Evolutionary conservation across 1,139 yeast species (phyloP).

Genomic region (Kurtzmaniella natalensis): DNA sequence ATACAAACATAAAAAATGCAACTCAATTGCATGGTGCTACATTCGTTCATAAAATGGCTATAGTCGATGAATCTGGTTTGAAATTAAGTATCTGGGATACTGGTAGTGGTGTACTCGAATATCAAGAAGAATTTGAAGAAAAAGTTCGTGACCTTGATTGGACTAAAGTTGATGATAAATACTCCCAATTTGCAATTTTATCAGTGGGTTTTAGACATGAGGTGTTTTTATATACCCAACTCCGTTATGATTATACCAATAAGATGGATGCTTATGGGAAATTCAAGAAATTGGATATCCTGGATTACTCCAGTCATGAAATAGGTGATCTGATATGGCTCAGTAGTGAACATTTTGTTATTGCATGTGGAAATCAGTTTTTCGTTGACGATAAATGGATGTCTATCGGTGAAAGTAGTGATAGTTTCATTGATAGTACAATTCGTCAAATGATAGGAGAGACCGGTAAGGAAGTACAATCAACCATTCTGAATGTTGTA

Average conservation of each 20-base stretch:
- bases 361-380: slow-evolving; percentile 87
- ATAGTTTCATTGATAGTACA: slow-evolving; percentile 27
- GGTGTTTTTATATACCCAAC: slow-evolving; percentile 70
- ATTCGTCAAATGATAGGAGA: slow-evolving; percentile 45
- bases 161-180: slow-evolving; percentile 55
- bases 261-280: slow-evolving; percentile 72
- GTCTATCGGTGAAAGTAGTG: slow-evolving; percentile 24
- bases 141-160: slow-evolving; percentile 66
- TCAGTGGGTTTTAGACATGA: slow-evolving; percentile 70
- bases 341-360: slow-evolving; percentile 68
- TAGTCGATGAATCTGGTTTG: slow-evolving; percentile 51
- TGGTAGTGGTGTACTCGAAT: slow-evolving; percentile 63
- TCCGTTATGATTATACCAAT: slow-evolving; percentile 86
- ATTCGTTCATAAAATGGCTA: slow-evolving; percentile 61
- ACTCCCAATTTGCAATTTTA: slow-evolving; percentile 52
- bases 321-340: slow-evolving; percentile 92
- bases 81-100: slow-evolving; percentile 75
- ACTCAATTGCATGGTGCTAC: slow-evolving; percentile 68
- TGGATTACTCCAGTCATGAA: slow-evolving; percentile 66
- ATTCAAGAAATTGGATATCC: slow-evolving; percentile 67
- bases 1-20: slow-evolving; percentile 54
- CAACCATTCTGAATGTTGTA: slow-evolving; percentile 50
- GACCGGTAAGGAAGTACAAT: slow-evolving; percentile 31
- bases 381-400: slow-evolving; percentile 72
- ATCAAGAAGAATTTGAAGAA: slow-evolving; percentile 42